Percentiles rank a stretch among this genome's conserved stretches.
These are phyloP conservation scores for Camellia lanceoleosa DNA, from an alignment of 148 eudicot genomes.

Conservation along the genomic window DNA sequence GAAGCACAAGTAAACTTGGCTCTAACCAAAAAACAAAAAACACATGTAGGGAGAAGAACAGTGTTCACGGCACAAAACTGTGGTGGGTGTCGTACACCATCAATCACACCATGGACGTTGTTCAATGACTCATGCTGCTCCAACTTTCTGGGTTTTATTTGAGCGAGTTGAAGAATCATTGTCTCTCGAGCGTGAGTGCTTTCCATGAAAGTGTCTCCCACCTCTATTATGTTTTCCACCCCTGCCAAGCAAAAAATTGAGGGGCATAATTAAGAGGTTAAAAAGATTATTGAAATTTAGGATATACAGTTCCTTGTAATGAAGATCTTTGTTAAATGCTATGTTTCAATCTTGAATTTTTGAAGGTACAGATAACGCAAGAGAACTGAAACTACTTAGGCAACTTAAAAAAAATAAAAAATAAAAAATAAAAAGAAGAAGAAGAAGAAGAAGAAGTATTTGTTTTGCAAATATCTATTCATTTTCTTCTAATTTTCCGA, in stretches of 20 bases:
- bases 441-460: too few species aligned
- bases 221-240: slow-evolving; percentile 65
- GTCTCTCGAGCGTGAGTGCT: slow-evolving; percentile 53
- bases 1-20: not conserved
- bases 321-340: not conserved
- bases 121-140: slow-evolving; percentile 26
- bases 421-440: too few species aligned
- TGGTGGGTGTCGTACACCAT: slow-evolving; percentile 14
- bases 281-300: not conserved
- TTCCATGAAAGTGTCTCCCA: slow-evolving; percentile 55
- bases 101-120: not conserved
- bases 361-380: too few species aligned
- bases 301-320: not conserved
- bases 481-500: too few species aligned
- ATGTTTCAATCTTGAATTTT: too few species aligned
- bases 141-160: slow-evolving; percentile 56
- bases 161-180: slow-evolving; percentile 50
- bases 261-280: not conserved
- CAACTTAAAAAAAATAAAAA: too few species aligned
- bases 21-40: not conserved
- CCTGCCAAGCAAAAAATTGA: slow-evolving; percentile 33
- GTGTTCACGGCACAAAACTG: slow-evolving; percentile 10
- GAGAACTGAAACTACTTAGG: too few species aligned
- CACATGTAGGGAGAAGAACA: not conserved
- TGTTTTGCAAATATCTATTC: too few species aligned